Base-by-base conservation (phyloP, 75 land plant species). In the Chamaecyparis obtusa region DNA sequence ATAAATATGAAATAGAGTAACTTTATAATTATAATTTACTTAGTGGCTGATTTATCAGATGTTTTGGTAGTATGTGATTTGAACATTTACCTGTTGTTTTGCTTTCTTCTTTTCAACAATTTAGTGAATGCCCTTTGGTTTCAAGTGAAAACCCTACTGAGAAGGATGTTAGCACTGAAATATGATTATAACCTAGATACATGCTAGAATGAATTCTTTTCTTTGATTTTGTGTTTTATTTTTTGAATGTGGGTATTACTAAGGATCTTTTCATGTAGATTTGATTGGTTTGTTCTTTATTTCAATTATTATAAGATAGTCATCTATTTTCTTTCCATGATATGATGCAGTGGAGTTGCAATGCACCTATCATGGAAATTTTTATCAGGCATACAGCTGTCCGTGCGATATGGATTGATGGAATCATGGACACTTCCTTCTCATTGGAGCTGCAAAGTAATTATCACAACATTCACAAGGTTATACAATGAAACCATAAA, bases 401-500 rank as follows among this genome's bases (percentile, higher is more conserved):
- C 17, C 54, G 90, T 30, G 76, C 83, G 19, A 83, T 46, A 56
- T 69, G 89, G 84, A 85, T n/a, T 6, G 79, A 81, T 85, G 85
- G 74, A 76, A 69, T 37, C 43, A 16, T 95, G 84, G 92, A 94
- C 39, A 86, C 67, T 39, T 89, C 89, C 30, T 77, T 90, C 17
- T 78, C 74, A 0, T 54, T 88, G 88, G 90, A 93, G 49, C 86
- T 95, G 24, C 93, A 91, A 83, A 91, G 92, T 33, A 95, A 93
- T 86, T 98, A 97, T 90, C 95, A 95, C 76, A 96, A 98, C 85
- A 91, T 95, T 89, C 91, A 95, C n/a, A 98, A 97, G 99, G 99
- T 94, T 69, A 9, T 54, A 44, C 35, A 19, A 27, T 84, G 16
- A 21, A 35, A 56, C 69, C 37, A 46, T 51, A 46, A 48, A 41